Base-by-base conservation (phyloP, 768 basidiomycete genomes). In the Pleurotus platypus region DNA sequence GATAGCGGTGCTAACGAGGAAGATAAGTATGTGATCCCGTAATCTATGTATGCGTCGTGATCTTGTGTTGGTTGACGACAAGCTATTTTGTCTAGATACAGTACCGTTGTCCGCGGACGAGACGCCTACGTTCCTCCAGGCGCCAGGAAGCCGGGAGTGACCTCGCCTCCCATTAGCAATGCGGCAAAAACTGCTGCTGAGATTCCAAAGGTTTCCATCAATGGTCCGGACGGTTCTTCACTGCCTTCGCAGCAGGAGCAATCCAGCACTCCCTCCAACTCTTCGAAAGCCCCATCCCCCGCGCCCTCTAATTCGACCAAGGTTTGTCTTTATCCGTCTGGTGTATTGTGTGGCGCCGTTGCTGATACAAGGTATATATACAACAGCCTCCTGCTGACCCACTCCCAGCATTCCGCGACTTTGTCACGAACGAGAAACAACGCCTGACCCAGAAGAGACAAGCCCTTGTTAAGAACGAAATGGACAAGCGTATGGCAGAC, bases 91-190 rank as follows among this genome's bases (percentile, higher is more conserved):
- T 57, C 42, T 67, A 97, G 94, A 71, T 98, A 93, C 68, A 90
- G 91, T 57, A 94, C 94, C 24, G 97, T 98, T 27, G 87, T 90
- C 49, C 89, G 97, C 57, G 81, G 86, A 30, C 79, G 87, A 15
- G 90, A 89, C 65, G 96, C 95, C 22, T 99, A 99, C 68, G 84
- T 98, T 39, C 97, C 97, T 46, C 96, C 96, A 2, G 92, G 88
- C 59, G 94, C 94, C 38, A 83, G 95, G 57, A 84, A 80, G 69
- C 58, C 67, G 39, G 71, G 67, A 50, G 69, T 60, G 22, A 59
- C 62, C 27, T 54, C 67, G 43, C 60, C 72, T 57, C 61, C 67
- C 57, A 64, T 66, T 12, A 54, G 67, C 18, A 56, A 68, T 38
- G 68, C 71, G 54, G 60, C 70, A 20, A 66, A 67, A 48, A 63